phyloP scores from a whole-genome alignment of 495 filamentous ascomycete genomes.

The Penicillium canariense region DNA sequence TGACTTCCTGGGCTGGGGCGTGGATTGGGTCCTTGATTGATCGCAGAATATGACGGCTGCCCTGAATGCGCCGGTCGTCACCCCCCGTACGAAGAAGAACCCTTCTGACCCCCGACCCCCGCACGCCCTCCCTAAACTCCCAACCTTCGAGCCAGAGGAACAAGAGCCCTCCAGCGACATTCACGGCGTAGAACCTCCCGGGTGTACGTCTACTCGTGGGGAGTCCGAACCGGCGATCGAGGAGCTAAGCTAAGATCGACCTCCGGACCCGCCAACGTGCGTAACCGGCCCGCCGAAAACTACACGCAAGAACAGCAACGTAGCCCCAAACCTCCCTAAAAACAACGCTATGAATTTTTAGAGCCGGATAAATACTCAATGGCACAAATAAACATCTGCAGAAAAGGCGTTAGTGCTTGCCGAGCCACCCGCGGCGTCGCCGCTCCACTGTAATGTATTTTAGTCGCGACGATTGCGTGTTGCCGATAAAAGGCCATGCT shows the following conservation, averaged over 20 bases:
- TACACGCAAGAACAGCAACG: not conserved
- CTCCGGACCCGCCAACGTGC: not conserved
- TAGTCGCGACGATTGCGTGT: slow-evolving; percentile 23
- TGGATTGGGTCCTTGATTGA: too few relatives aligned
- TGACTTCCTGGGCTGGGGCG: too few relatives aligned
- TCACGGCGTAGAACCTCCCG: not conserved
- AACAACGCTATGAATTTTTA: not conserved
- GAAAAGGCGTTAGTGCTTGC: slow-evolving; percentile 1
- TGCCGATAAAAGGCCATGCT: slow-evolving; percentile 43
- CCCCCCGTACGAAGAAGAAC: too few relatives aligned
- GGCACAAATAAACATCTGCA: not conserved
- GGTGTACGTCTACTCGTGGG: not conserved
- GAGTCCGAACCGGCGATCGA: not conserved
- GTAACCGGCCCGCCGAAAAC: not conserved
- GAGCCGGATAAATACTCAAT: not conserved
- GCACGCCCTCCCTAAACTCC: too few relatives aligned
- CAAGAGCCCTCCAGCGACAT: not conserved
- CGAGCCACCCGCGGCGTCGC: not conserved
- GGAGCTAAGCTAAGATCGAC: not conserved
- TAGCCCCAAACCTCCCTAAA: not conserved
- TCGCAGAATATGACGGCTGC: too few relatives aligned
- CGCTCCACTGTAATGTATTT: slow-evolving; percentile 16
- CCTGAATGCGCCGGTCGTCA: too few relatives aligned
- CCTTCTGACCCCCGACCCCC: too few relatives aligned
- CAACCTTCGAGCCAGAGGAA: too few relatives aligned